phyloP scores from a whole-genome alignment of 2,329 filamentous ascomycete genomes.

The Xylaria polymorpha region DNA sequence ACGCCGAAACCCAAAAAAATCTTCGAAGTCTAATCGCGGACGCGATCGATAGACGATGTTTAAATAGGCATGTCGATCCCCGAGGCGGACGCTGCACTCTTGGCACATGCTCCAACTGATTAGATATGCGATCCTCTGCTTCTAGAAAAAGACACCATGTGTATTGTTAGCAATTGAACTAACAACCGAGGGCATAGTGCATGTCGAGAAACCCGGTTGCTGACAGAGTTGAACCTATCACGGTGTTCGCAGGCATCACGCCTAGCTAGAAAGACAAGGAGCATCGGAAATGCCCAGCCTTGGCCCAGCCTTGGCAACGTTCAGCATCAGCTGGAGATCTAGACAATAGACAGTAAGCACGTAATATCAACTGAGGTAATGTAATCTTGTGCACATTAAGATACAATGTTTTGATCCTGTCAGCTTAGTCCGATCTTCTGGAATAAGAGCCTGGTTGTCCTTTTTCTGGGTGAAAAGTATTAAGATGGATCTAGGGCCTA shows the following conservation, averaged over 20 bases:
- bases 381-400: not conserved
- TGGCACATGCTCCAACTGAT: slow-evolving; percentile 14
- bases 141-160: slow-evolving; percentile 7
- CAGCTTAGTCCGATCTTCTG: not conserved
- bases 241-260: slow-evolving; percentile 10
- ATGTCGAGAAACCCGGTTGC: slow-evolving; percentile 9
- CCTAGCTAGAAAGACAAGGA: slow-evolving; percentile 30
- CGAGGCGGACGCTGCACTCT: slow-evolving; percentile 3
- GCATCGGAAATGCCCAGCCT: slow-evolving; percentile 27
- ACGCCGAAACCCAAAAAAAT: not conserved
- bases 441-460: not conserved
- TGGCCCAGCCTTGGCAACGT: slow-evolving; percentile 14
- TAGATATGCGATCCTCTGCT: slow-evolving; percentile 9
- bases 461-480: not conserved
- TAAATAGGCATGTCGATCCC: slow-evolving; percentile 20
- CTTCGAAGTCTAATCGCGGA: not conserved
- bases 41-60: slow-evolving; percentile 9
- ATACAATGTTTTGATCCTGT: not conserved
- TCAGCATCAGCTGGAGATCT: not conserved
- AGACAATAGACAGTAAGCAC: slow-evolving; percentile 5
- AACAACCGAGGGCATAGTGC: not conserved
- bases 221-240: slow-evolving; percentile 27
- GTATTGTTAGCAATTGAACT: slow-evolving; percentile 8
- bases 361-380: not conserved
- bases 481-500: not conserved